These are phyloP conservation scores for Pichia sp. DNA, from an alignment of 1,139 yeast genomes.

Conservation along the genomic window DNA sequence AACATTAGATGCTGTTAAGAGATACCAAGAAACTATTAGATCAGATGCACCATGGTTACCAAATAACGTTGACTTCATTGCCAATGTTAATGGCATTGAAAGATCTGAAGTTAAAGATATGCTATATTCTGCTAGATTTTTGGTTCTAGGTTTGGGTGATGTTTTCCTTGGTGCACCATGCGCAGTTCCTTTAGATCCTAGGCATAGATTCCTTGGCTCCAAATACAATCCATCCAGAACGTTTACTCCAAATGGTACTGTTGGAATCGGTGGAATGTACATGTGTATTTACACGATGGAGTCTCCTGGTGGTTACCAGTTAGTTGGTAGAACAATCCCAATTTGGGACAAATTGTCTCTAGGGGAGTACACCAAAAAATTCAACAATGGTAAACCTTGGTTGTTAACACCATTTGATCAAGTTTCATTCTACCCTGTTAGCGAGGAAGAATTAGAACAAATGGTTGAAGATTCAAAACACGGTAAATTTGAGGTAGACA, in stretches of 20 bases:
- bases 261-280: conserved; percentile 97
- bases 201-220: conserved; percentile 87
- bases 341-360: conserved; percentile 93
- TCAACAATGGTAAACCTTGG: conserved; percentile 68
- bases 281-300: conserved; percentile 99
- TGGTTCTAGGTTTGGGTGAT: conserved; percentile 94
- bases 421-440: conserved; percentile 87
- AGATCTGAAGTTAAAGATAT: conserved; percentile 75
- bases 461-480: conserved; percentile 71
- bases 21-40: conserved; percentile 91
- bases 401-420: conserved; percentile 87
- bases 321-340: conserved; percentile 94
- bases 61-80: conserved; percentile 92
- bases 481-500: conserved; percentile 73
- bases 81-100: conserved; percentile 75
- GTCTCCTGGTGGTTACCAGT: conserved; percentile 97
- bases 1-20: conserved; percentile 81
- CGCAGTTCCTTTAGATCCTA: conserved; percentile 96
- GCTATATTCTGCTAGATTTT: conserved; percentile 82
- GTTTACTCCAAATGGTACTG: conserved; percentile 92
- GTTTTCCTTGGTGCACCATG: conserved; percentile 97
- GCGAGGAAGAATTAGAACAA: conserved; percentile 73
- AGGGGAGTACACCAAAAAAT: conserved; percentile 51
- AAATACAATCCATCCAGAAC: conserved; percentile 97
- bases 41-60: conserved; percentile 97